A percentile compares a stretch with the other conserved stretches of the same genome.
These are phyloP conservation scores for Pestalotiopsis sp. DNA, from an alignment of 2,329 filamentous ascomycete species.

Conservation along the genomic window DNA sequence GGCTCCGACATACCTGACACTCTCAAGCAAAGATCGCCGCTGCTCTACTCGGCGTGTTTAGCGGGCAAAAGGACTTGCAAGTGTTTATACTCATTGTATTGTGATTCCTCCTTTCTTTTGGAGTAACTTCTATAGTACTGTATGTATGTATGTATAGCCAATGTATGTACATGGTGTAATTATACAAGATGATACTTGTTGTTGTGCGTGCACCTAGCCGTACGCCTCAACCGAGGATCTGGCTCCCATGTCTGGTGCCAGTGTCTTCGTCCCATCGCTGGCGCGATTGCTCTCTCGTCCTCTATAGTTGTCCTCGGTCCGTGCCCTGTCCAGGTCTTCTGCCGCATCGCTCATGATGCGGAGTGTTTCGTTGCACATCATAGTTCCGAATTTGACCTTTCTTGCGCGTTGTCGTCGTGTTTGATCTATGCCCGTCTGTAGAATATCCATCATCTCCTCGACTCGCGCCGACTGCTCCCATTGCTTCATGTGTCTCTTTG, in stretches of 20 bases:
- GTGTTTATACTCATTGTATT: no score
- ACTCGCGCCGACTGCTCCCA: background rate
- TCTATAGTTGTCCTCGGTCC: background rate
- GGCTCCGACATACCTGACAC: background rate
- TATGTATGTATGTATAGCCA: background rate
- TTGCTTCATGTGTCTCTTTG: constrained; percentile 21
- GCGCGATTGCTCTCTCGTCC: background rate
- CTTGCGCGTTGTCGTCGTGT: constrained; percentile 17
- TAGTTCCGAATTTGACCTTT: constrained; percentile 16
- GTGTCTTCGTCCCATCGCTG: background rate
- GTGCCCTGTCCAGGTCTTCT: background rate
- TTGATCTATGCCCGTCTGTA: constrained; percentile 20
- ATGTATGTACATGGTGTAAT: background rate
- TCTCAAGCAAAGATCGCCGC: no score
- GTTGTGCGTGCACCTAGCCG: background rate
- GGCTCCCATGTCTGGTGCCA: background rate
- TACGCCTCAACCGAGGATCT: background rate
- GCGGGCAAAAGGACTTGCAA: no score
- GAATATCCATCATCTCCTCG: constrained; percentile 17
- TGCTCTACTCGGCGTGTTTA: no score
- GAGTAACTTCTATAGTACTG: background rate
- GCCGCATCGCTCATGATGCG: constrained; percentile 28
- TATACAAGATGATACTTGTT: constrained; percentile 6
- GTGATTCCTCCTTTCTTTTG: no score
- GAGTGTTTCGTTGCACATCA: constrained; percentile 26